A percentile compares a stretch with the other conserved stretches of the same genome.
Evolutionary conservation across 306 rosid species (phyloP).

Genomic region (Cucumis cinereus): DNA sequence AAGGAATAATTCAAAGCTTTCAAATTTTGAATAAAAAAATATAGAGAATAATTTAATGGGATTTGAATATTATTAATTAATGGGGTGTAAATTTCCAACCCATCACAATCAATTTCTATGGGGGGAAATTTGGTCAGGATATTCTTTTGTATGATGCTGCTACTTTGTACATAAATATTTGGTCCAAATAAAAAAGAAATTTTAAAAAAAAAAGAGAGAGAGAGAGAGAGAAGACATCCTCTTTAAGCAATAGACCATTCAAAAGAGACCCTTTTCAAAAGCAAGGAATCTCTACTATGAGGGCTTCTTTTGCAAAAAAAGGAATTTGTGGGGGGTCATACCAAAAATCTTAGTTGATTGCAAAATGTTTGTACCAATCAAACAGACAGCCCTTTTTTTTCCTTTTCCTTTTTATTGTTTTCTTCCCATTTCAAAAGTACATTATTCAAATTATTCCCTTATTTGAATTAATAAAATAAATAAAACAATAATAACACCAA

Average conservation of each 20-base stretch:
- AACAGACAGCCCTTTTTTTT: background rate
- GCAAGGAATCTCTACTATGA: slow-evolving; percentile 9
- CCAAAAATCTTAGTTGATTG: background rate
- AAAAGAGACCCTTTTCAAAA: slow-evolving; percentile 3
- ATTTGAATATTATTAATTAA: background rate
- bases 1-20: background rate
- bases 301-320: background rate
- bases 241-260: slow-evolving; percentile 8
- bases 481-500: background rate
- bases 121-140: background rate
- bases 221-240: background rate
- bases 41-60: background rate
- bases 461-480: background rate
- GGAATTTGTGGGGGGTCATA: background rate
- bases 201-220: slow-evolving; percentile 2
- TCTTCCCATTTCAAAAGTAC: background rate
- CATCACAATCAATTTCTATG: slow-evolving; percentile 7
- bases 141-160: background rate
- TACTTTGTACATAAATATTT: background rate
- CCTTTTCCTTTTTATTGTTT: background rate
- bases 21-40: background rate
- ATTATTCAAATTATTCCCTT: background rate
- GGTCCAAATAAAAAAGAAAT: background rate
- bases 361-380: background rate
- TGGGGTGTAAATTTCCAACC: background rate